Evolutionary conservation across 352 stramenopile species (phyloP), one percentile per base, ranked within the genome.

Genomic region (Thalassiosira hispida): DNA sequence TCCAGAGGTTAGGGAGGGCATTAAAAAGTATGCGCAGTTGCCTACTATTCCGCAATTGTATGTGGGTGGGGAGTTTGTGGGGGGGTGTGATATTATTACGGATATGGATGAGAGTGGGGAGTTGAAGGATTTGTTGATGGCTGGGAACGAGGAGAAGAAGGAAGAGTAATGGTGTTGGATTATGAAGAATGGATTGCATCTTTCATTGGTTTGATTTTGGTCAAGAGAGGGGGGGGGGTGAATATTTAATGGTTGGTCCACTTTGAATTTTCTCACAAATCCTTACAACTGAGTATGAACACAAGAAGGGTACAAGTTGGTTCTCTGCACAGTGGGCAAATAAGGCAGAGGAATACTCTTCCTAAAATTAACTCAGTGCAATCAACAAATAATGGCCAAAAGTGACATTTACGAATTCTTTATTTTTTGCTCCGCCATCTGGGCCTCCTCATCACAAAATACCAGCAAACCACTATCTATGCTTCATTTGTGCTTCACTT

Each of bases 21-120:
- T 99, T 84, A 99, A 99, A 93, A 96, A 98, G 73, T 99, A 85
- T 63, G 79, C 75, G 49, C 73, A 91, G 55, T 98, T 95, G 96
- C 96, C 96, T 16, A 98, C 96, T 59, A 98, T 98, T 86, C 97
- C 96, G 60, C 97, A 99, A 90, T 89, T 99, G 12, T 99, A 99
- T 88, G 96, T 99, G 29, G 97, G 98, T 67, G 97, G 97, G 66
- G 97, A 99, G 86, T 99, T 99, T 82, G 91, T 99, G 62, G 98
- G 98, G 35, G 98, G 98, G 61, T 99, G 97, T 89, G 98, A 99
- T 91, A 99, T 99, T 89, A 87, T 99, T 72, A 96, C 91, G 60
- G 55, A 79, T 56, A 92, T 94, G 89, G 66, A 93, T 31, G 86
- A 91, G 56, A 88, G 72, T 69, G 89, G 89, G 52, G 77, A 86